Percentiles rank a stretch among this genome's conserved stretches.
Conservation (phyloP, 495 filamentous ascomycete genomes). For the Evansstolkia leycettana region DNA sequence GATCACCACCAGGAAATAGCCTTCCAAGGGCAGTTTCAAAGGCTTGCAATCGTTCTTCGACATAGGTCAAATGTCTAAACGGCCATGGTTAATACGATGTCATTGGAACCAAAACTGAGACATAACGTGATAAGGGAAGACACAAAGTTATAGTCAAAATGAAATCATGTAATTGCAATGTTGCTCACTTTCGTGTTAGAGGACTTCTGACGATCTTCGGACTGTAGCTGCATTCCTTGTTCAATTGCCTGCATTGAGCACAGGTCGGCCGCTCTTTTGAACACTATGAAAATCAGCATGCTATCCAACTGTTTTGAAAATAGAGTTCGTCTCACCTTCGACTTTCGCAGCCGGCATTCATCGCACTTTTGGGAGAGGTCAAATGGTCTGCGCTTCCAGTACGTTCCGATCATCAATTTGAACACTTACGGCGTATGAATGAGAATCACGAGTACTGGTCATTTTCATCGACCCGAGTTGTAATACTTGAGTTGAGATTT, state of each 20-base stretch:
- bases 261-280: conserved; percentile 36
- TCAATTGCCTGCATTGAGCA: conserved; percentile 30
- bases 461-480: conserved; percentile 24
- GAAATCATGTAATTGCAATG: no score
- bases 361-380: conserved; percentile 23
- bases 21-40: conserved; percentile 33
- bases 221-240: conserved; percentile 37
- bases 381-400: neutral
- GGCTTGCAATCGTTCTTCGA: conserved; percentile 34
- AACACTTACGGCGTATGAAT: conserved; percentile 35
- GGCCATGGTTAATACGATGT: conserved; percentile 5
- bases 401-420: neutral
- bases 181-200: conserved; percentile 33
- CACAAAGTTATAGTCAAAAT: no score
- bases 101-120: neutral
- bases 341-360: conserved; percentile 37
- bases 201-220: conserved; percentile 35
- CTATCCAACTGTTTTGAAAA: neutral
- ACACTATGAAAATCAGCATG: conserved; percentile 17
- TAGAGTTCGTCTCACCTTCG: conserved; percentile 22
- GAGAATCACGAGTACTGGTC: conserved; percentile 35
- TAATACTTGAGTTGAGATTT: conserved; percentile 13
- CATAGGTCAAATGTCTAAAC: conserved; percentile 33
- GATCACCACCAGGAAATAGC: conserved; percentile 32
- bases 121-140: no score